Conservation (phyloP, 352 stramenopile genomes). For the Plasmopara viticola region DNA sequence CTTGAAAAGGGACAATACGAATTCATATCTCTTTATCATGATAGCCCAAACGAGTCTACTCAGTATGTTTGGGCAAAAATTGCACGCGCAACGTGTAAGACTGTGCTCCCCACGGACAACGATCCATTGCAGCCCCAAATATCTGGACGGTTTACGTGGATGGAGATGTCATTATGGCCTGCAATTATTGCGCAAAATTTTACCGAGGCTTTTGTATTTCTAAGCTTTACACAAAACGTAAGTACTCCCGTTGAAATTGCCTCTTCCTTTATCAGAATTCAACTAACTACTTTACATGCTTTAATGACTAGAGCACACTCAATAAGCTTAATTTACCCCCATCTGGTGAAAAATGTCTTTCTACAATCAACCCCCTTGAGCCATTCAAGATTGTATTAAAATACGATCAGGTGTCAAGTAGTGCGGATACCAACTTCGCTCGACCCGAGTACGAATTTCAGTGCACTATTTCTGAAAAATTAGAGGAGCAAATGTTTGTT, state of each 20-base stretch:
- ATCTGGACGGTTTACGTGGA: conserved; percentile 42
- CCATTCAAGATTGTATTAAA: conserved; percentile 14
- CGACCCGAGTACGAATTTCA: conserved; percentile 16
- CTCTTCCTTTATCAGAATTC: not conserved
- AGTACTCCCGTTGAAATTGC: not conserved
- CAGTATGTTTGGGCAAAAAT: conserved; percentile 36
- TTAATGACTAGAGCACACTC: conserved; percentile 4
- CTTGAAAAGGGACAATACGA: conserved; percentile 16
- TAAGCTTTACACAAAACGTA: conserved; percentile 43
- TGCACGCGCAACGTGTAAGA: conserved; percentile 28
- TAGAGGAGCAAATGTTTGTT: conserved; percentile 31
- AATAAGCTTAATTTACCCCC: conserved; percentile 20
- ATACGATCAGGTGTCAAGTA: conserved; percentile 9
- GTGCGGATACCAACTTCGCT: not conserved
- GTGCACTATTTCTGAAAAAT: conserved; percentile 7
- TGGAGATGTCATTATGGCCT: conserved; percentile 44
- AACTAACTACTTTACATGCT: conserved; percentile 13
- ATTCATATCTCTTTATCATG: conserved; percentile 18
- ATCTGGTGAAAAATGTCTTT: conserved; percentile 18
- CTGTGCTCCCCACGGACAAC: conserved; percentile 43
- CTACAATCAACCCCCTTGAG: conserved; percentile 38
- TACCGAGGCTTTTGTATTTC: conserved; percentile 20
- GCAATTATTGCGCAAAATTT: conserved; percentile 38
- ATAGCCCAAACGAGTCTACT: conserved; percentile 9
- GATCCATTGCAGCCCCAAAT: conserved; percentile 33